These are phyloP conservation scores for Acanthamoeba royreba DNA, from an alignment of 208 protist genomes.

Conservation along the genomic window DNA sequence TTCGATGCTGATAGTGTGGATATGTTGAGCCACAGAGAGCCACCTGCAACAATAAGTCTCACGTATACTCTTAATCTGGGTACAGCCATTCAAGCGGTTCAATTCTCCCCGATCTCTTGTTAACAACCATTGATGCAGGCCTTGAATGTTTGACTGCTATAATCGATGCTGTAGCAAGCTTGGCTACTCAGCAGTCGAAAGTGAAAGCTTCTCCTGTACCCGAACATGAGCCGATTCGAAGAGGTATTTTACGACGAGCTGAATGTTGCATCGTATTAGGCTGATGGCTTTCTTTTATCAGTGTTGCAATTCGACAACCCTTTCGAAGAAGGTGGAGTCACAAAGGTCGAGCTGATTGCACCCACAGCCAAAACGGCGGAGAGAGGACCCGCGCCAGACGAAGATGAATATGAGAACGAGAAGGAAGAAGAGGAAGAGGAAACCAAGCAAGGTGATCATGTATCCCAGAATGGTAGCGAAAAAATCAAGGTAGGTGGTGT, in stretches of 20 bases:
- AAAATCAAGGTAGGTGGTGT: no score
- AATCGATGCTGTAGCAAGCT: background rate
- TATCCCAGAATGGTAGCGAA: background rate
- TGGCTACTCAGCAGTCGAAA: background rate
- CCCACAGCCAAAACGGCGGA: background rate
- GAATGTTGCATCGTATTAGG: background rate
- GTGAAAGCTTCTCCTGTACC: background rate
- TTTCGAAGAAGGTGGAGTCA: slow-evolving; percentile 3
- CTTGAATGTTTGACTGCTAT: background rate
- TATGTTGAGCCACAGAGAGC: slow-evolving; percentile 21
- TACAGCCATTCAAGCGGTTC: background rate
- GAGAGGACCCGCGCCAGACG: background rate
- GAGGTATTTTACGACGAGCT: background rate
- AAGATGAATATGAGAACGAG: background rate
- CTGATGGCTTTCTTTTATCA: background rate
- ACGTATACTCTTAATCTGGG: background rate
- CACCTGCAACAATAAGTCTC: background rate
- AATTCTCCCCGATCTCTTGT: background rate
- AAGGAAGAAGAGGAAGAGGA: slow-evolving; percentile 27
- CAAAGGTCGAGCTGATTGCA: background rate
- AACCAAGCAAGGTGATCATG: background rate
- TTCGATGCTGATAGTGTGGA: background rate
- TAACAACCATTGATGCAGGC: background rate
- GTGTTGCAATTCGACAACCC: slow-evolving; percentile 9
- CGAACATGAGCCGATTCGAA: background rate